Conservation (phyloP, 805 yeast species). For the Ogataea minuta region DNA sequence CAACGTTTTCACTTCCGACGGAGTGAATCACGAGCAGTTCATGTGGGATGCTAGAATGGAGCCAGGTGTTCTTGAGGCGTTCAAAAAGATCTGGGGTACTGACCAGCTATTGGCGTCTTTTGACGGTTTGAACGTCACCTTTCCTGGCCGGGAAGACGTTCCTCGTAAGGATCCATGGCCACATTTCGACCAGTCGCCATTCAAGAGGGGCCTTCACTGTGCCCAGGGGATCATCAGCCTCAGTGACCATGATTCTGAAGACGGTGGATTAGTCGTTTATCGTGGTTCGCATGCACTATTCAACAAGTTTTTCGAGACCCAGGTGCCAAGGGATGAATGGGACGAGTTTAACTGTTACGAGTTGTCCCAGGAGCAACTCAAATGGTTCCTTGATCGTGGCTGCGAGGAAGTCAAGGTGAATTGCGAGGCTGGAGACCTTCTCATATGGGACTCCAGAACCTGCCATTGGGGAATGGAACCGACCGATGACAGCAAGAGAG, state of each 20-base stretch:
- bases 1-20: constrained; percentile 20
- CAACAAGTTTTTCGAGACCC: constrained; percentile 27
- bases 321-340: constrained; percentile 23
- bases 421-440: constrained; percentile 35
- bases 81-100: constrained; percentile 33
- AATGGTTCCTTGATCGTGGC: constrained; percentile 29
- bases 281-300: constrained; percentile 23
- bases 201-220: constrained; percentile 30
- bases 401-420: constrained; percentile 29
- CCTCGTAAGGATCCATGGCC: constrained; percentile 28
- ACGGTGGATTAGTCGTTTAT: constrained; percentile 34
- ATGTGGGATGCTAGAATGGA: constrained; percentile 36
- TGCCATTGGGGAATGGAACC: constrained; percentile 34
- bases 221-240: constrained; percentile 34
- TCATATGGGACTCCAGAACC: constrained; percentile 36
- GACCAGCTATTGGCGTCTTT: constrained; percentile 34
- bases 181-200: constrained; percentile 36
- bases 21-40: constrained; percentile 31
- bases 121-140: constrained; percentile 32
- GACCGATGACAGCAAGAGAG: constrained; percentile 20
- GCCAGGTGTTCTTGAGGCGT: constrained; percentile 25
- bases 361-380: constrained; percentile 21
- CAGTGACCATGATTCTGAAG: constrained; percentile 22
- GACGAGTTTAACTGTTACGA: constrained; percentile 18
- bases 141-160: constrained; percentile 26